Conservation (phyloP, 2,329 filamentous ascomycete species). For the Zymoseptoria brevis region DNA sequence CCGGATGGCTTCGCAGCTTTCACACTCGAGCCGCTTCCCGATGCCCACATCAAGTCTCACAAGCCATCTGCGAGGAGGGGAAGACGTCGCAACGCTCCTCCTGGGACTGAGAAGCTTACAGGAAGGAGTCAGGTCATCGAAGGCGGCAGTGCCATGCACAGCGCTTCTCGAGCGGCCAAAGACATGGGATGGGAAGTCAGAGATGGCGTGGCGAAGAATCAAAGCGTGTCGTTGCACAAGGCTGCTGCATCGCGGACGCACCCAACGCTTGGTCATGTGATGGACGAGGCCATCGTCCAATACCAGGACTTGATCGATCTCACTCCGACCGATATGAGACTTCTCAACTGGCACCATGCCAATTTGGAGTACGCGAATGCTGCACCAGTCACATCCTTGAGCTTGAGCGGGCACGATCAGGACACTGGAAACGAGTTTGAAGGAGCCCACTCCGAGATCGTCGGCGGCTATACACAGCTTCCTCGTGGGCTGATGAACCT, state of each 20-base stretch:
- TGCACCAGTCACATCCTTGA: conserved; percentile 75
- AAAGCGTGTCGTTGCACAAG: conserved; percentile 55
- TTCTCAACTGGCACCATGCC: conserved; percentile 97
- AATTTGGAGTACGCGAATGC: conserved; percentile 98
- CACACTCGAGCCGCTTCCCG: conserved; percentile 26
- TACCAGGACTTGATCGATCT: conserved; percentile 78
- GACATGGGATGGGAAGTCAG: conserved; percentile 76
- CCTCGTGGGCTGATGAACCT: conserved; percentile 76
- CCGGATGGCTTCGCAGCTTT: conserved; percentile 24
- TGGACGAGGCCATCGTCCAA: conserved; percentile 84
- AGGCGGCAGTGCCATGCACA: conserved; percentile 59
- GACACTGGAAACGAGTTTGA: conserved; percentile 98
- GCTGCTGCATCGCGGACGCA: conserved; percentile 53
- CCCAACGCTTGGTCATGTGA: conserved; percentile 79
- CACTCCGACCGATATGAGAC: conserved; percentile 74
- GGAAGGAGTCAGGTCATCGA: conserved; percentile 65
- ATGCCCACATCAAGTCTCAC: conserved; percentile 22
- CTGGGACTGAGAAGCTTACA: conserved; percentile 53
- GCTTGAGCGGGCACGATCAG: conserved; percentile 88
- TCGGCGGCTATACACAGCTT: conserved; percentile 89
- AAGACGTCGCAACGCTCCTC: conserved; percentile 40
- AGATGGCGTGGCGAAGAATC: conserved; percentile 50
- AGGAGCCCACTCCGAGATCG: conserved; percentile 84
- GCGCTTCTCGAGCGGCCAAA: conserved; percentile 68
- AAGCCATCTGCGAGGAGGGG: conserved; percentile 25